Evolutionary conservation across 2,329 filamentous ascomycete genomes (phyloP), one percentile per base, ranked within the genome.

Genomic region (Alternaria sp.): DNA sequence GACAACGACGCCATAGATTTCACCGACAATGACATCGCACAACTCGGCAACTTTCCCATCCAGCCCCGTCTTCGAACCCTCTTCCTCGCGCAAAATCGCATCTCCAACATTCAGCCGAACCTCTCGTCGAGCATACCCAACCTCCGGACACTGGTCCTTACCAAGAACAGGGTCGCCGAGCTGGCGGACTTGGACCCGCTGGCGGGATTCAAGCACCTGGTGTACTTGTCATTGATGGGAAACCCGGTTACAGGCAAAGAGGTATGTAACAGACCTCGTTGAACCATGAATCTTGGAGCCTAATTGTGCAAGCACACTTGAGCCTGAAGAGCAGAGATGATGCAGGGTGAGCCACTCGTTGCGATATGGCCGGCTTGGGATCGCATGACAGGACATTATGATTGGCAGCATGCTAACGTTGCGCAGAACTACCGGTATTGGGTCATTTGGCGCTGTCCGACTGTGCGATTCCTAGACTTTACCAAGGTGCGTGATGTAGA

Each of bases 1-100:
- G 92, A 93, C 71, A 93, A 96, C 85, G 95, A 98, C 83, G 89
- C 92, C 67, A 96, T 99, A 84, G 95, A 99, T 82, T 89, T 99
- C 73, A 98, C 95, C 79, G 95, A 99, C 84, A 99, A 99, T 79
- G 93, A 97, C 80, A 94, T 99, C 73, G 88, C 91, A 70, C 84
- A 90, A 49, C 86, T 99, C 64, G 90, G 89, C 66, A 97, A 97
- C 81, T 97, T 99, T 77, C 95, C 95, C 3, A 87, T 96, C 50
- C 94, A 91, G 55, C 93, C 92, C 44, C 90, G 95, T 68, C 84
- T 98, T 71, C 90, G 88, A 69, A 96, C 92, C 21, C 86, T 99
- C 40, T 88, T 99, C 46, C 86, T 97, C 54, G 93, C 93, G 53
- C 89, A 93, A 65, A 99, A 99, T 80, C 90, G 95, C 69, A 85